Evolutionary conservation across 2,329 filamentous ascomycete species (phyloP).

Genomic region (Colletotrichum magnum): DNA sequence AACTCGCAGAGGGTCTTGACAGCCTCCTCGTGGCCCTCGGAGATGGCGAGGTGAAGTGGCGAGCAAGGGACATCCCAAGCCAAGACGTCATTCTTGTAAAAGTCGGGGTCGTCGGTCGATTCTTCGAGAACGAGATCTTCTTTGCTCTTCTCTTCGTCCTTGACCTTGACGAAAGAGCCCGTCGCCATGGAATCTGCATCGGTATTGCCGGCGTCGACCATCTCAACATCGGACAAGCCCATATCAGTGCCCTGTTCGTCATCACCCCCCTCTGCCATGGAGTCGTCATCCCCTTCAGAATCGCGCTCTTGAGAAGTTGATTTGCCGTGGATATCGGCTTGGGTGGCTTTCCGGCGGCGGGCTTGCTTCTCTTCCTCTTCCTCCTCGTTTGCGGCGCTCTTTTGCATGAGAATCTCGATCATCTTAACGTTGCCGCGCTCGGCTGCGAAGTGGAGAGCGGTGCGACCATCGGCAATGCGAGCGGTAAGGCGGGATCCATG

Average conservation of each 20-base stretch:
- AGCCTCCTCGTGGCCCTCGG: slow-evolving; percentile 77
- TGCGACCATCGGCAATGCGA: slow-evolving; percentile 83
- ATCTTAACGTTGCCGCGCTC: slow-evolving; percentile 78
- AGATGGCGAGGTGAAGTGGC: slow-evolving; percentile 83
- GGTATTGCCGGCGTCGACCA: slow-evolving; percentile 61
- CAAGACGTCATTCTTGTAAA: slow-evolving; percentile 83
- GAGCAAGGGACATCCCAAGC: slow-evolving; percentile 84
- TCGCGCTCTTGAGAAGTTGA: slow-evolving; percentile 44
- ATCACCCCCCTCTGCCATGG: slow-evolving; percentile 44
- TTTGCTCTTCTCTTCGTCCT: slow-evolving; percentile 54
- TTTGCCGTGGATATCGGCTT: slow-evolving; percentile 46
- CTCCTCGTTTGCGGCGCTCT: slow-evolving; percentile 81
- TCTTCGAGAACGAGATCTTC: slow-evolving; percentile 65
- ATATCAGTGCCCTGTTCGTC: slow-evolving; percentile 52
- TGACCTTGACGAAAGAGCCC: slow-evolving; percentile 82
- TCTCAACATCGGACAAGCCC: slow-evolving; percentile 57
- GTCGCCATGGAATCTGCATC: slow-evolving; percentile 73
- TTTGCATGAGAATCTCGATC: slow-evolving; percentile 79
- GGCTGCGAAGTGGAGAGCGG: slow-evolving; percentile 86
- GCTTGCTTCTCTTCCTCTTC: slow-evolving; percentile 73
- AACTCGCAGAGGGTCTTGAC: slow-evolving; percentile 81
- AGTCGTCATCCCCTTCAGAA: slow-evolving; percentile 45
- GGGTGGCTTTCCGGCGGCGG: slow-evolving; percentile 57
- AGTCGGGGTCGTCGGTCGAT: slow-evolving; percentile 76
- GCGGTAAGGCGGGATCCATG: slow-evolving; percentile 80